A percentile compares a stretch with the other conserved stretches of the same genome.
Evolutionary conservation across 2,329 filamentous ascomycete species (phyloP).

Genomic region (Cladobotryum mycophilum): DNA sequence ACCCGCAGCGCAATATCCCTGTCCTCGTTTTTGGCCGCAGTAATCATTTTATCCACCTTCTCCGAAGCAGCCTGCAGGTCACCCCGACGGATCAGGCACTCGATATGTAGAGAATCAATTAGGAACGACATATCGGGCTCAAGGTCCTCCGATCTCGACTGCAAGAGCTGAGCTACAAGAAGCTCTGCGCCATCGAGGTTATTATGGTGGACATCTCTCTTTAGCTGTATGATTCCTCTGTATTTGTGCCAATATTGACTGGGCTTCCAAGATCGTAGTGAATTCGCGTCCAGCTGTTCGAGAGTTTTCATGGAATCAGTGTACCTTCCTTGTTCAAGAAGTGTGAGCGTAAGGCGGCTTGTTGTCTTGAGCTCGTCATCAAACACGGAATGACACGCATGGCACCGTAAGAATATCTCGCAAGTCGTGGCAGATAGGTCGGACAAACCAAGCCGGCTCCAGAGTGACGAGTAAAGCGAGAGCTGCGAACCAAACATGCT

Average conservation of each 20-base stretch:
- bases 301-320: conserved; percentile 51
- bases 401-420: conserved; percentile 70
- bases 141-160: conserved; percentile 43
- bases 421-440: conserved; percentile 53
- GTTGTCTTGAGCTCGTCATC: conserved; percentile 74
- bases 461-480: conserved; percentile 65
- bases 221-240: conserved; percentile 59
- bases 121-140: conserved; percentile 47
- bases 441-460: conserved; percentile 64
- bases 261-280: conserved; percentile 67
- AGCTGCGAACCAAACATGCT: conserved; percentile 68
- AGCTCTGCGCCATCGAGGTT: conserved; percentile 46
- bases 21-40: conserved; percentile 37
- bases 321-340: conserved; percentile 63
- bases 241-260: conserved; percentile 68
- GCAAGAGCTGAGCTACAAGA: conserved; percentile 46
- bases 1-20: conserved; percentile 59
- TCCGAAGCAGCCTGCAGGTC: conserved; percentile 42
- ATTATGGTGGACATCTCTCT: conserved; percentile 52
- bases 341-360: conserved; percentile 57
- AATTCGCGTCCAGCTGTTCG: conserved; percentile 47
- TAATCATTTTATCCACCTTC: conserved; percentile 41
- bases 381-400: conserved; percentile 51
- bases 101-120: conserved; percentile 47
- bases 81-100: conserved; percentile 43